Evolutionary conservation across 768 basidiomycete genomes (phyloP).

Genomic region (Hypholoma fasciculare): DNA sequence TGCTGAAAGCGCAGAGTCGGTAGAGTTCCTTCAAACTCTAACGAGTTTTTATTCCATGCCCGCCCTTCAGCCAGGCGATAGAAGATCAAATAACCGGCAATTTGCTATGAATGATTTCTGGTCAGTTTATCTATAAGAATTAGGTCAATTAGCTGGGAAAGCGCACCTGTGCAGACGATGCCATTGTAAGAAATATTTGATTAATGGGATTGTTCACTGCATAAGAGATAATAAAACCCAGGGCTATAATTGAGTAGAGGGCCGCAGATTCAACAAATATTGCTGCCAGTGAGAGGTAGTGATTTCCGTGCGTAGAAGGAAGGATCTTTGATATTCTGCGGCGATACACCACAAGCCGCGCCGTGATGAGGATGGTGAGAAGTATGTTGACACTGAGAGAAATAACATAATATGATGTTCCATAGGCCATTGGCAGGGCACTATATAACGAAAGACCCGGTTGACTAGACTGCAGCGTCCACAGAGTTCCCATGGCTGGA

Average conservation of each 20-base stretch:
- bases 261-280: conserved; percentile 46
- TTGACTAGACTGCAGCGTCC: conserved; percentile 42
- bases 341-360: conserved; percentile 34
- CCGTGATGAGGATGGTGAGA: conserved; percentile 37
- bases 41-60: conserved; percentile 30
- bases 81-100: conserved; percentile 48
- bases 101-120: conserved; percentile 29
- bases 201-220: conserved; percentile 38
- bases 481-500: conserved; percentile 40
- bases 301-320: conserved; percentile 29
- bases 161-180: conserved; percentile 35
- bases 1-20: no score
- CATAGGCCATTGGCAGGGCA: conserved; percentile 31
- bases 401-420: conserved; percentile 38
- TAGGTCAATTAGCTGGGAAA: neutral
- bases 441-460: conserved; percentile 41
- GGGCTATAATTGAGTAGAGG: conserved; percentile 39
- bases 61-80: conserved; percentile 45
- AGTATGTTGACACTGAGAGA: conserved; percentile 42
- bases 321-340: conserved; percentile 26
- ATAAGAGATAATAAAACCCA: conserved; percentile 43
- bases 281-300: conserved; percentile 36
- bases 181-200: conserved; percentile 36
- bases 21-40: no score
- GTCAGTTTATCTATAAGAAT: neutral